Evolutionary conservation across 768 basidiomycete species (phyloP), one percentile per base, ranked within the genome.

Genomic region (Tricholoma hemisulphureum): DNA sequence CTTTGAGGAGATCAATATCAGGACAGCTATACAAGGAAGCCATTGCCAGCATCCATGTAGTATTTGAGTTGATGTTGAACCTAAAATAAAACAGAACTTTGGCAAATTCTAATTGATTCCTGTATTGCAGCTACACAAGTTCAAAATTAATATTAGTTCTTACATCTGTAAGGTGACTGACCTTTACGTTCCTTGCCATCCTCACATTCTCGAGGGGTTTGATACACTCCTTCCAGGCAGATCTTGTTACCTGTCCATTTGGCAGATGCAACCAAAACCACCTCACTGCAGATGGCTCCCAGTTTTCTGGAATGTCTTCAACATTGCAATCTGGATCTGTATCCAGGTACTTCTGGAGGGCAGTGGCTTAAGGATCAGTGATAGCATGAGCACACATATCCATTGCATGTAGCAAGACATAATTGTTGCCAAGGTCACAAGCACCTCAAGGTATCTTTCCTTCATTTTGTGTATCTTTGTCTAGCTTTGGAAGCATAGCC

Each of bases 181-280:
- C 66, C 56, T 63, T 65, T 18, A 60, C 46, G 29, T 59, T 63
- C 9, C 54, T 51, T 26, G 55, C 57, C 43, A 48, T 61, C 41
- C 57, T 35, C 1, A 57, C 45, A 21, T 53, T 61, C 4, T 51
- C 31, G 9, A 55, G 34, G 3, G 60, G 57, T 13, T 51, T 59
- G 8, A 48, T 41, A 7, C 20, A 48, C 56, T 60, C 65, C 45
- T 58, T 61, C 65, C 66, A 67, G 6, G 48, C 10, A 0, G 61
- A 69, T 1, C 61, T 29, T 4, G 67, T 62, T 32, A 69, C 60
- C 29, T 70, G 67, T 0, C 69, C 65, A 45, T 58, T 60, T 2
- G 65, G 66, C 10, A 69, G 53, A 2, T 13, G 21, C 2, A 69
- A 23, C 0, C 56, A 57, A 10, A 65, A 60, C 62, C 66, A 70